phyloP scores from a whole-genome alignment of 805 yeast species.

The Ogataea paraovalis region DNA sequence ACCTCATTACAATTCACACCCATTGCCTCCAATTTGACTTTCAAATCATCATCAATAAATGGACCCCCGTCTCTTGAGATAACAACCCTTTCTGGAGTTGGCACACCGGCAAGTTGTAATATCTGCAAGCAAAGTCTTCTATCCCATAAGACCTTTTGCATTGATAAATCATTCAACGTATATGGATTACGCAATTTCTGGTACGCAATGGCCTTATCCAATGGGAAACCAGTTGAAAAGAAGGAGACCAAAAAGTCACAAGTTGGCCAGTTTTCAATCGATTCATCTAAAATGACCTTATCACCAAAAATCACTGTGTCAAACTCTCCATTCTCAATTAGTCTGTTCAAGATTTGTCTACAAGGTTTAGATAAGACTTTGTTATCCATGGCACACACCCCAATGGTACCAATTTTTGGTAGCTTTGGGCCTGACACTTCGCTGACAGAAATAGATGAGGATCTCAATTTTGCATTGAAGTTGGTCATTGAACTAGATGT shows the following conservation, averaged over 20 bases:
- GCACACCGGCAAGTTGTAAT: slow-evolving; percentile 76
- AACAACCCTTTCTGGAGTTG: slow-evolving; percentile 84
- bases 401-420: slow-evolving; percentile 85
- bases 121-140: slow-evolving; percentile 81
- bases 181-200: slow-evolving; percentile 88
- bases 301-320: slow-evolving; percentile 97
- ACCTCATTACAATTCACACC: slow-evolving; percentile 51
- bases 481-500: slow-evolving; percentile 12
- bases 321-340: slow-evolving; percentile 91
- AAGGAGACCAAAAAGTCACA: slow-evolving; percentile 93
- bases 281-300: slow-evolving; percentile 90
- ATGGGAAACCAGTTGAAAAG: slow-evolving; percentile 94
- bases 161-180: slow-evolving; percentile 77
- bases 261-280: slow-evolving; percentile 96
- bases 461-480: slow-evolving; percentile 19
- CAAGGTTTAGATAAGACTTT: slow-evolving; percentile 96
- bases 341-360: slow-evolving; percentile 78
- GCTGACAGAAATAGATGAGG: slow-evolving; percentile 33
- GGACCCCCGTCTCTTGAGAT: slow-evolving; percentile 98
- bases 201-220: slow-evolving; percentile 90
- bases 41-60: slow-evolving; percentile 63
- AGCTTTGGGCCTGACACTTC: slow-evolving; percentile 45
- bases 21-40: slow-evolving; percentile 51
- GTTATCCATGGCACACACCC: slow-evolving; percentile 98
- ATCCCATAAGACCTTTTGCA: slow-evolving; percentile 98